phyloP scores from a whole-genome alignment of 306 rosid species.

The Begonia loranthoides region DNA sequence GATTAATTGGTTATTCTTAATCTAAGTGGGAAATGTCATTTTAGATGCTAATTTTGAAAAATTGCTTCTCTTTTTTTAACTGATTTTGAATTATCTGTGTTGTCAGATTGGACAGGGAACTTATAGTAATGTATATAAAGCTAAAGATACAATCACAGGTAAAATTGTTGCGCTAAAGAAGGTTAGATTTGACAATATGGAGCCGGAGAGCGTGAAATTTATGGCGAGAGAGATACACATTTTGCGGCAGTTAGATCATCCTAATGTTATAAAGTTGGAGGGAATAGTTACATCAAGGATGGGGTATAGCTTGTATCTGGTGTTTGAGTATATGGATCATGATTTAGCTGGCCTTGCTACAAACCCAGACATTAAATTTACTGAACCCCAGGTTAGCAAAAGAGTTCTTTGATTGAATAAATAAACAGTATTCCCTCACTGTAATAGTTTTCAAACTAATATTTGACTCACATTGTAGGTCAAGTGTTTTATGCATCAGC shows the following conservation, averaged over 20 bases:
- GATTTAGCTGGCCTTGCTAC: slow-evolving; percentile 78
- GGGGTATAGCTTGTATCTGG: slow-evolving; percentile 70
- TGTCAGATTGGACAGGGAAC: slow-evolving; percentile 70
- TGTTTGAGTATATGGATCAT: slow-evolving; percentile 63
- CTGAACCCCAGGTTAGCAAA: slow-evolving; percentile 55
- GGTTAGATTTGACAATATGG: slow-evolving; percentile 69
- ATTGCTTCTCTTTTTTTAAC: no score
- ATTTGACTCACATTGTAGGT: slow-evolving; percentile 32
- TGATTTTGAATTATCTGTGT: neutral
- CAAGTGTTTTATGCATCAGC: slow-evolving; percentile 55
- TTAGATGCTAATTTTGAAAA: no score
- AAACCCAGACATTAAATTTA: slow-evolving; percentile 48
- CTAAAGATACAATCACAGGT: slow-evolving; percentile 51
- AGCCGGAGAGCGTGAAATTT: slow-evolving; percentile 61
- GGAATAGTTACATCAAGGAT: slow-evolving; percentile 71
- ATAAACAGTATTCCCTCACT: no score
- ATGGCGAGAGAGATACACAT: slow-evolving; percentile 76
- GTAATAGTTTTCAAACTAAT: neutral
- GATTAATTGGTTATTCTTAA: neutral
- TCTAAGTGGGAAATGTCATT: neutral
- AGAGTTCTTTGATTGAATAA: no score
- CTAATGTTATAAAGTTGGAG: slow-evolving; percentile 60
- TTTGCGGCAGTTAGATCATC: slow-evolving; percentile 51
- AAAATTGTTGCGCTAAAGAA: slow-evolving; percentile 65
- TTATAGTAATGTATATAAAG: slow-evolving; percentile 73